These are phyloP conservation scores for Piper longum DNA, from an alignment of 164 flowering plant species.

Conservation along the genomic window DNA sequence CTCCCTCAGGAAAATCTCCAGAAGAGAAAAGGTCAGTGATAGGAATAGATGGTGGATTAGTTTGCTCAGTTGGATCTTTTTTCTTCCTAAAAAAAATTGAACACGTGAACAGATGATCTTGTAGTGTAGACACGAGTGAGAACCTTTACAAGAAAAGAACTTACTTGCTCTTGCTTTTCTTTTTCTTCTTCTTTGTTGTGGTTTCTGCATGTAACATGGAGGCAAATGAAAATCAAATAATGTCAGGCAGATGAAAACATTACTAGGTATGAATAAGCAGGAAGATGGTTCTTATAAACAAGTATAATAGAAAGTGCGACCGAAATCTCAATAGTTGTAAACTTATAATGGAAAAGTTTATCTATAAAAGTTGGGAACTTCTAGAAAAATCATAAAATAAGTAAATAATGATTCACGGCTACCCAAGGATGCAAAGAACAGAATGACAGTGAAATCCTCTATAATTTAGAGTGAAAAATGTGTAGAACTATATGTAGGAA, in stretches of 20 bases:
- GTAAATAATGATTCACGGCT: too few species aligned
- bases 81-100: conserved; percentile 52
- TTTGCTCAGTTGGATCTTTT: conserved; percentile 67
- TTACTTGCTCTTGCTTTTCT: conserved; percentile 91
- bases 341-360: background rate
- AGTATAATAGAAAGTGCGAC: background rate
- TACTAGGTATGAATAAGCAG: background rate
- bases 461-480: too few species aligned
- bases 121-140: background rate
- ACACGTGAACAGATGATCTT: background rate
- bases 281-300: background rate
- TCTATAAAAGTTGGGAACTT: too few species aligned
- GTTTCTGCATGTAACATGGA: conserved; percentile 21
- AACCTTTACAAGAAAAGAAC: conserved; percentile 9
- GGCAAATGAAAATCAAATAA: background rate
- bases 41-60: conserved; percentile 89
- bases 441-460: too few species aligned
- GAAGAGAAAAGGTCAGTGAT: conserved; percentile 72
- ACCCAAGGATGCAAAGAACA: too few species aligned
- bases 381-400: too few species aligned
- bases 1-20: conserved; percentile 96
- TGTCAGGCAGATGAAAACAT: background rate
- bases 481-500: background rate
- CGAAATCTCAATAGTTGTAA: background rate
- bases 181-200: conserved; percentile 83